Evolutionary conservation across 371 early-diverging fungal genomes (phyloP), one percentile per base, ranked within the genome.

Genomic region (Actinomortierella wolfii): DNA sequence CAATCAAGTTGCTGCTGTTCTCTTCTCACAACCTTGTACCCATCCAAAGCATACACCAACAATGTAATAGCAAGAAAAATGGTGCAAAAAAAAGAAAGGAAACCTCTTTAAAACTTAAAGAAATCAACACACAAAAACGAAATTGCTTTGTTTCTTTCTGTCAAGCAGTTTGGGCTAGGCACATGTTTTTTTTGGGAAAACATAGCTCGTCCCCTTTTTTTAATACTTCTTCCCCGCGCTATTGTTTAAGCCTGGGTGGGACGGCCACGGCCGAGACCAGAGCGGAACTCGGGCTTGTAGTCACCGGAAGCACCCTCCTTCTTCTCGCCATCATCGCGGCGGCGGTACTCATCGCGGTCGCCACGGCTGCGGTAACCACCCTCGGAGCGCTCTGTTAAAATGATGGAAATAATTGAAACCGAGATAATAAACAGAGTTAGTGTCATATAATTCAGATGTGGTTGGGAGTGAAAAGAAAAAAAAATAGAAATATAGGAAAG

Each of bases 211-310:
- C 34, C 34, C 34, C 34, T 11, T 34, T 34, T 34, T 34, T 34
- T 34, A 34, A 34, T 34, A 34, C 34, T 34, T 34, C 34, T 34
- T 34, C 34, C 34, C 34, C 34, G 34, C 34, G 11, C 34, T 4
- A 51, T 26, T 20, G 60, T 67, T 73, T 73, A 73, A 62, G 62
- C 63, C 57, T 62, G 67, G 60, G 74, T 56, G 42, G 74, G 69
- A 62, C 79, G 79, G 67, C 81, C 81, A 79, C 85, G 85, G 79
- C 91, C 90, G 76, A 87, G 80, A 77, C 90, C 87, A 83, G 89
- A 86, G 83, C 89, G 89, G 93, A 97, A 97, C 83, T 96, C 94
- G 66, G 97, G 96, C 84, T 90, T 89, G 88, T 90, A 96, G 83
- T 92, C 93, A 76, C 94, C 94, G 54, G 88, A 76, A 71, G 95